Evolutionary conservation across 2,329 filamentous ascomycete species (phyloP).

Genomic region (Arthrobotrys pseudoclavata): DNA sequence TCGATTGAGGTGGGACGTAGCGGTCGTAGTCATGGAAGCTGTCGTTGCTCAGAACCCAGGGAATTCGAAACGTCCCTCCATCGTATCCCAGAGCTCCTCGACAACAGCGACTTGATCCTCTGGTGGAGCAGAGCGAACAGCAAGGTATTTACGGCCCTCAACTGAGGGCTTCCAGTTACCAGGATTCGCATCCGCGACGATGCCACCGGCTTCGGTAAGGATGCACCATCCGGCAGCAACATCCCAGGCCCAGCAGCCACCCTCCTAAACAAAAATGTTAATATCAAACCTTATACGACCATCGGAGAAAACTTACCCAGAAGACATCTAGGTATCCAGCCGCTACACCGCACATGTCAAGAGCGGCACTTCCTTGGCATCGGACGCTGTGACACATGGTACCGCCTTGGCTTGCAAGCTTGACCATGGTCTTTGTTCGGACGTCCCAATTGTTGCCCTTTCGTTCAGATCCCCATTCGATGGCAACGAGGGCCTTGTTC

Average conservation of each 20-base stretch:
- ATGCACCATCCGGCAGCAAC: slow-evolving; percentile 86
- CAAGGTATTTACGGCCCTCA: slow-evolving; percentile 75
- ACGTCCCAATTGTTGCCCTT: slow-evolving; percentile 78
- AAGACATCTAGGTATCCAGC: slow-evolving; percentile 79
- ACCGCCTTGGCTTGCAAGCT: slow-evolving; percentile 75
- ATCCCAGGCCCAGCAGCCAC: slow-evolving; percentile 87
- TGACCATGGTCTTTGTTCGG: slow-evolving; percentile 77
- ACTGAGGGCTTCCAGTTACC: slow-evolving; percentile 77
- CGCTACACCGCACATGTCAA: slow-evolving; percentile 81
- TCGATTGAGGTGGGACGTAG: slow-evolving; percentile 17
- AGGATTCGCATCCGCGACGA: slow-evolving; percentile 79
- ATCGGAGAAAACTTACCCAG: slow-evolving; percentile 70
- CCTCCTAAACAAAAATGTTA: slow-evolving; percentile 69
- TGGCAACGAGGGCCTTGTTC: slow-evolving; percentile 75
- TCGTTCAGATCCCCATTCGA: slow-evolving; percentile 81
- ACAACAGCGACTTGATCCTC: slow-evolving; percentile 74
- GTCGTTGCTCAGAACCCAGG: slow-evolving; percentile 47
- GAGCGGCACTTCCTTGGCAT: slow-evolving; percentile 78
- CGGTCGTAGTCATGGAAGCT: slow-evolving; percentile 9
- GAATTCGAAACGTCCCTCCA: slow-evolving; percentile 66
- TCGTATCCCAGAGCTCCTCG: slow-evolving; percentile 75
- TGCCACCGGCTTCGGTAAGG: slow-evolving; percentile 79
- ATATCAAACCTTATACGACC: background rate
- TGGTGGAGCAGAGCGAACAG: slow-evolving; percentile 72
- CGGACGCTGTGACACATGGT: slow-evolving; percentile 82